A percentile compares a stretch with the other conserved stretches of the same genome.
Evolutionary conservation across 2,329 filamentous ascomycete genomes (phyloP).

Genomic region (Diaporthe citri): DNA sequence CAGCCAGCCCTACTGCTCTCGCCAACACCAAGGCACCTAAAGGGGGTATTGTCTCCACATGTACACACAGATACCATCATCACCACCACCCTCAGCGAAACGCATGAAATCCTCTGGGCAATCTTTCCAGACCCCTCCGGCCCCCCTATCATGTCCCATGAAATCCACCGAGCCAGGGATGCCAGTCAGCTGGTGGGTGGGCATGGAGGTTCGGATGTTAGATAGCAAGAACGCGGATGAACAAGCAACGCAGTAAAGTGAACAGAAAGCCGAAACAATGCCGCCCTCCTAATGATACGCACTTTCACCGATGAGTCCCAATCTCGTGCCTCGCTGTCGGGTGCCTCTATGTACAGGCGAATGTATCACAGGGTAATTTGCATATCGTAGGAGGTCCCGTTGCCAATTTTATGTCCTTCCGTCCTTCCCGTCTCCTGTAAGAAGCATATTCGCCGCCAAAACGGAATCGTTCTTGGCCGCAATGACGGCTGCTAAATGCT

Average conservation of each 20-base stretch:
- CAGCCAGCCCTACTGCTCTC: conserved; percentile 4
- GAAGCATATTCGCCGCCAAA: not conserved
- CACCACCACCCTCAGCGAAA: not conserved
- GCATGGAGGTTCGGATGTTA: conserved; percentile 3
- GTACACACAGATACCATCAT: conserved; percentile 5
- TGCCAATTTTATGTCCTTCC: not conserved
- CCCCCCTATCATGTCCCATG: conserved; percentile 3
- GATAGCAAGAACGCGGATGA: not conserved
- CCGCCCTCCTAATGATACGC: not conserved
- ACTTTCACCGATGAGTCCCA: not conserved
- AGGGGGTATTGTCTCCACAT: conserved; percentile 19
- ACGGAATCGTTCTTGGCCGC: not conserved
- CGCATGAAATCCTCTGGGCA: conserved; percentile 13
- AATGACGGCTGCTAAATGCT: not conserved
- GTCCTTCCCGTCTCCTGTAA: conserved; percentile 4
- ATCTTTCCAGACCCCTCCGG: conserved; percentile 30
- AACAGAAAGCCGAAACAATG: not conserved
- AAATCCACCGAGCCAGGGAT: not conserved
- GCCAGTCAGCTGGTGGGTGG: not conserved
- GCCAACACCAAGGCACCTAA: not conserved
- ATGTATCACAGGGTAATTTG: not conserved
- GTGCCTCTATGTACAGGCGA: conserved; percentile 15
- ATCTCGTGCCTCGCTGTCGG: not conserved
- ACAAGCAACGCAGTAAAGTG: not conserved
- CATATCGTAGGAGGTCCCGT: conserved; percentile 3